phyloP scores from a whole-genome alignment of 495 filamentous ascomycete species.

The Jackrogersella multiformis region DNA sequence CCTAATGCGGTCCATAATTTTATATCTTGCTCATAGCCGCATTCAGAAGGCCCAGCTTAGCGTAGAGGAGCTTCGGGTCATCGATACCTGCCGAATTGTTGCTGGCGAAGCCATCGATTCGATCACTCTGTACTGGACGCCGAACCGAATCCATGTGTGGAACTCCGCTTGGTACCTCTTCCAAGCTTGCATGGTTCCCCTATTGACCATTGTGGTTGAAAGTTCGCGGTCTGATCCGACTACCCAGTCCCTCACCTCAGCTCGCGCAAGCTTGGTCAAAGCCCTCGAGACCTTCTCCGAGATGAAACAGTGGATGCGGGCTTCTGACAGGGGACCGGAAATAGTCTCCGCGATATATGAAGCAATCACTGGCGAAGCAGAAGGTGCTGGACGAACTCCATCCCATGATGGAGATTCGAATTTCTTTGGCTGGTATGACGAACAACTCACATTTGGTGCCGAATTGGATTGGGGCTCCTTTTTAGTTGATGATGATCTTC shows the following conservation, averaged over 20 bases:
- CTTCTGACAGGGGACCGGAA: conserved; percentile 33
- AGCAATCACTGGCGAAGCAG: conserved; percentile 35
- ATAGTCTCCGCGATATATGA: conserved; percentile 41
- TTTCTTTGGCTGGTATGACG: conserved; percentile 45
- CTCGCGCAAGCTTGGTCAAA: conserved; percentile 36
- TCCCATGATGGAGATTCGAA: conserved; percentile 39
- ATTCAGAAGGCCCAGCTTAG: conserved; percentile 31
- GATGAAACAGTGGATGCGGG: conserved; percentile 44
- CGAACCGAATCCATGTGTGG: conserved; percentile 41
- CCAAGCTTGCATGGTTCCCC: conserved; percentile 43
- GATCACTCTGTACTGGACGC: conserved; percentile 42
- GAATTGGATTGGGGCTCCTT: conserved; percentile 42
- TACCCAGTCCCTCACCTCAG: conserved; percentile 20
- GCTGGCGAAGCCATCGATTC: conserved; percentile 41
- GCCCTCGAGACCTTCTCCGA: conserved; percentile 41
- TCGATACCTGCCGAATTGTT: conserved; percentile 31
- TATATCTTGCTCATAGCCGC: conserved; percentile 34
- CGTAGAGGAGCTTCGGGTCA: conserved; percentile 31
- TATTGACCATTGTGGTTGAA: conserved; percentile 35
- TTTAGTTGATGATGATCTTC: conserved; percentile 35
- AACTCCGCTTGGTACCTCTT: conserved; percentile 45
- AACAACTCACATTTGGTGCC: conserved; percentile 36
- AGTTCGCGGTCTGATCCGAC: conserved; percentile 21
- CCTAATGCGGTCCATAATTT: conserved; percentile 37
- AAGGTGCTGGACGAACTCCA: conserved; percentile 31